Evolutionary conservation across 2,329 filamentous ascomycete species (phyloP), one percentile per base, ranked within the genome.

Genomic region (Cordyceps cicadae): DNA sequence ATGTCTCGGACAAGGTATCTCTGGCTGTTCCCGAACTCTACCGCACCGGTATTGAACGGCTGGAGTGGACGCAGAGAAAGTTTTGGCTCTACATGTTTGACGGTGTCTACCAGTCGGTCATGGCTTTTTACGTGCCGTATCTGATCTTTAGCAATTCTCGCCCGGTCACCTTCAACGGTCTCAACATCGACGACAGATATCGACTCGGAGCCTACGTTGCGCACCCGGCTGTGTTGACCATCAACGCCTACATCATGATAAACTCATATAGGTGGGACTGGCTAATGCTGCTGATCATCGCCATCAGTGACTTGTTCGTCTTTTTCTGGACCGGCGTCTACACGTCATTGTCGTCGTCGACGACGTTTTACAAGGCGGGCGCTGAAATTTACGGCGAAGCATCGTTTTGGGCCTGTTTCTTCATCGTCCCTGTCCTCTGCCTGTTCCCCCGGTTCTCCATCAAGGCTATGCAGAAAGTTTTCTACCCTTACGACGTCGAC

Each of bases 231-330:
- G 87, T 99, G 62, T 77, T 96, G 66, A 87, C 90, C 46, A 95
- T 96, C 79, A 99, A 99, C 74, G 78, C 87, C 62, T 99, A 97
- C 77, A 90, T 99, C 66, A 79, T 99, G 65, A 86, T 97, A 77
- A 99, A 99, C 75, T 95, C 90, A 0, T 97, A 96, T 74, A 86
- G 93, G 63, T 99, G 94, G 94, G 94, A 99, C 73, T 99, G 93
- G 93, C 80, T 99, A 68, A 95, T 95, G 76, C 75, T 92, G 24
- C 78, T 96, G 62, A 87, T 97, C 64, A 88, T 95, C 56, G 75
- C 76, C 26, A 82, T 97, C 72, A 96, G 92, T 75, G 88, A 89
- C 64, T 72, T 97, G 34, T 84, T 97, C 68, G 85, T 97, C 70
- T 99, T 92, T 80, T 88, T 96, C 77, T 97, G 94, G 92, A 97